Conservation (phyloP, 331 rosid genomes). For the Malus hybrid region DNA sequence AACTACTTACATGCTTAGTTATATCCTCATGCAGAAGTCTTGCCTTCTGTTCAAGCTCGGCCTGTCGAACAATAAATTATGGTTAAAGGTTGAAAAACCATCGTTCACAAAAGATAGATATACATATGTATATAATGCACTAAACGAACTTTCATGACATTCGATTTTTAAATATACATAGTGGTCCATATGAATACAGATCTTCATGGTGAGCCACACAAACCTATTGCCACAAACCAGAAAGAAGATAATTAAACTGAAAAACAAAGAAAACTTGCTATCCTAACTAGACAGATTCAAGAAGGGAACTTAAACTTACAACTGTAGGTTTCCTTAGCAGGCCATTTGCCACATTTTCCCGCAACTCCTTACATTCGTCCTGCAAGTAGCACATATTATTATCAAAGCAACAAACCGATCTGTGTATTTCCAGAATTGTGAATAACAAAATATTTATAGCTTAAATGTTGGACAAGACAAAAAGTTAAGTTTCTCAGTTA, state of each 20-base stretch:
- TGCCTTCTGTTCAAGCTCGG: slow-evolving; percentile 57
- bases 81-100: not conserved
- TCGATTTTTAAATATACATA: not conserved
- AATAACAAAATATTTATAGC: not conserved
- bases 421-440: not conserved
- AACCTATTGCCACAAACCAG: not conserved
- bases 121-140: not conserved
- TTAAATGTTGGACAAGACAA: not conserved
- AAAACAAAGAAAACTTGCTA: not conserved
- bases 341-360: slow-evolving; percentile 29
- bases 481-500: not conserved
- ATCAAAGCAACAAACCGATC: not conserved
- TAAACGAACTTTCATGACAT: not conserved
- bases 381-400: slow-evolving; percentile 27
- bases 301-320: slow-evolving; percentile 36
- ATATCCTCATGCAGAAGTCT: slow-evolving; percentile 49
- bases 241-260: not conserved
- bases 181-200: not conserved
- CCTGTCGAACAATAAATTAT: slow-evolving; percentile 22
- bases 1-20: slow-evolving; percentile 53
- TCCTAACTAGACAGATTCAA: not conserved
- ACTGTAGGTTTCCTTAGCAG: slow-evolving; percentile 38
- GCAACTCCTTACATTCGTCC: slow-evolving; percentile 66
- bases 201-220: not conserved
- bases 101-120: not conserved